phyloP scores from a whole-genome alignment of 2,329 filamentous ascomycete genomes.

The Trichophyton simii region DNA sequence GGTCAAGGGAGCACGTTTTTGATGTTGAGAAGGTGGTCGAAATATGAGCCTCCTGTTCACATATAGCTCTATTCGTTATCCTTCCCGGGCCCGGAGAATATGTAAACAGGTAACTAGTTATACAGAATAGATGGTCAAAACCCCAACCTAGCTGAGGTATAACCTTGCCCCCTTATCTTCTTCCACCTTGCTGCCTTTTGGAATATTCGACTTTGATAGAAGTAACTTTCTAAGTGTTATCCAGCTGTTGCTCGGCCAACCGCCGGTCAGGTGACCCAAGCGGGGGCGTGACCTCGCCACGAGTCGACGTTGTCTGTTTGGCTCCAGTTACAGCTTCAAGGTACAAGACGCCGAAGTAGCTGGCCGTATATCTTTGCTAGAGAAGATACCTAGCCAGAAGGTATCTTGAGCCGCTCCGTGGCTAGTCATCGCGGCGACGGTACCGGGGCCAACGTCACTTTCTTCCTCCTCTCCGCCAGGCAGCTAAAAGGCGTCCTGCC shows the following conservation, averaged over 20 bases:
- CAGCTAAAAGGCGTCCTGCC: neutral
- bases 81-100: too few species aligned
- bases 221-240: too few species aligned
- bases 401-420: neutral
- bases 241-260: neutral
- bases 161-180: too few species aligned
- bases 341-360: neutral
- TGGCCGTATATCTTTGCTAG: neutral
- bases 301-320: neutral
- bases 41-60: too few species aligned
- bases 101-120: too few species aligned
- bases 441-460: neutral
- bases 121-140: too few species aligned
- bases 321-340: neutral
- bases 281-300: constrained; percentile 1
- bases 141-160: too few species aligned
- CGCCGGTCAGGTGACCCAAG: neutral
- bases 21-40: too few species aligned
- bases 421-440: neutral
- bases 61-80: too few species aligned
- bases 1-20: too few species aligned
- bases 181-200: too few species aligned
- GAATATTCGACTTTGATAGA: too few species aligned
- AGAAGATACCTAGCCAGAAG: neutral
- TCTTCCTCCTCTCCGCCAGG: neutral